phyloP scores from a whole-genome alignment of 73 alveolate genomes.

The Paramecium primaurelia region DNA sequence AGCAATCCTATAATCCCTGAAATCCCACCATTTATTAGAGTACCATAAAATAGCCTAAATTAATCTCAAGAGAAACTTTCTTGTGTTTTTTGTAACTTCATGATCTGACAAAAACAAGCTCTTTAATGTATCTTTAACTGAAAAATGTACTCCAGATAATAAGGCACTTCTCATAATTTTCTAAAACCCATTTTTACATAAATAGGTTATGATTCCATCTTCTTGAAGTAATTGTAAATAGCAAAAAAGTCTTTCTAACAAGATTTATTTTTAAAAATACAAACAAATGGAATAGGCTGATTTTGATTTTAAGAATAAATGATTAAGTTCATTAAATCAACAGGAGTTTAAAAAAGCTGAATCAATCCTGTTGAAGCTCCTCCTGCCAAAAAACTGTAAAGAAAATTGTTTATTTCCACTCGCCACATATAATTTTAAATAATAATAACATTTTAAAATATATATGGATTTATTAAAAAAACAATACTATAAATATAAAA shows the following conservation, averaged over 20 bases:
- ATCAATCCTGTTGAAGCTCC: neutral
- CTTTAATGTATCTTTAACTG: neutral
- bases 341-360: neutral
- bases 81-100: neutral
- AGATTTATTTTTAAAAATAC: neutral
- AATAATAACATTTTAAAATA: too few relatives aligned
- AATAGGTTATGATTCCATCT: neutral
- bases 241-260: neutral
- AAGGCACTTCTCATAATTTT: neutral
- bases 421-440: neutral
- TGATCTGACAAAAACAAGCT: too few relatives aligned
- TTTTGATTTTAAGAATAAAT: neutral
- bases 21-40: slow-evolving; percentile 69
- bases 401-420: neutral
- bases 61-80: neutral
- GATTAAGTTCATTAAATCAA: neutral
- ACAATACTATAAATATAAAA: too few relatives aligned
- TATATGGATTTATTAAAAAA: too few relatives aligned
- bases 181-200: neutral
- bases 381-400: neutral
- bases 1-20: slow-evolving; percentile 75
- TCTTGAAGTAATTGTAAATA: neutral
- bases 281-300: neutral
- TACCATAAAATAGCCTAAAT: neutral
- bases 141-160: neutral